These are phyloP conservation scores for Colletotrichum eremochloae DNA, from an alignment of 2,329 filamentous ascomycete genomes.

Conservation along the genomic window DNA sequence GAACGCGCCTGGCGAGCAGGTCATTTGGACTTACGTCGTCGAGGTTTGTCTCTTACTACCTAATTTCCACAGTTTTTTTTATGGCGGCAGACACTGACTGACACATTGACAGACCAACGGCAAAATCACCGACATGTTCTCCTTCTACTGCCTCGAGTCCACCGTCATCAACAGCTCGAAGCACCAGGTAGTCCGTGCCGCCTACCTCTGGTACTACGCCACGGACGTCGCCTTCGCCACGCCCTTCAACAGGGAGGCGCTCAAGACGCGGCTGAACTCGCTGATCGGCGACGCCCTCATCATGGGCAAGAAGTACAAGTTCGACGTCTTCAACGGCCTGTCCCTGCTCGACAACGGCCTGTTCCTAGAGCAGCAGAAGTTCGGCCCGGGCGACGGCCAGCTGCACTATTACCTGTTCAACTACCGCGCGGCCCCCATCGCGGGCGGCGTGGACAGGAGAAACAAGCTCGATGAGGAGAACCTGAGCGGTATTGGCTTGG, in stretches of 20 bases:
- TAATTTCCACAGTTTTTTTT: not conserved
- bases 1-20: slow-evolving; percentile 75
- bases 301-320: slow-evolving; percentile 84
- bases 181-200: slow-evolving; percentile 85
- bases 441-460: slow-evolving; percentile 84
- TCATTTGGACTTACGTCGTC: slow-evolving; percentile 94
- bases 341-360: slow-evolving; percentile 94
- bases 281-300: slow-evolving; percentile 89
- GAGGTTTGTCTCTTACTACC: slow-evolving; percentile 63
- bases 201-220: slow-evolving; percentile 98
- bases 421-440: slow-evolving; percentile 88
- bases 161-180: slow-evolving; percentile 87
- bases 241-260: slow-evolving; percentile 66
- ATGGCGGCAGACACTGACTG: slow-evolving; percentile 16
- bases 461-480: slow-evolving; percentile 83
- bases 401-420: slow-evolving; percentile 99
- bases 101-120: slow-evolving; percentile 61
- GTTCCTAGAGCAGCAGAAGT: slow-evolving; percentile 94
- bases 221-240: slow-evolving; percentile 80
- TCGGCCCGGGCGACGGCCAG: slow-evolving; percentile 93
- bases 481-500: slow-evolving; percentile 89
- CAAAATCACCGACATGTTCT: slow-evolving; percentile 96
- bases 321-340: slow-evolving; percentile 97
- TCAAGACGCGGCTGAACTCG: slow-evolving; percentile 84
- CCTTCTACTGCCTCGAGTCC: slow-evolving; percentile 95